phyloP scores from a whole-genome alignment of 176 grass and related monocot species.

The Chloris gayana region DNA sequence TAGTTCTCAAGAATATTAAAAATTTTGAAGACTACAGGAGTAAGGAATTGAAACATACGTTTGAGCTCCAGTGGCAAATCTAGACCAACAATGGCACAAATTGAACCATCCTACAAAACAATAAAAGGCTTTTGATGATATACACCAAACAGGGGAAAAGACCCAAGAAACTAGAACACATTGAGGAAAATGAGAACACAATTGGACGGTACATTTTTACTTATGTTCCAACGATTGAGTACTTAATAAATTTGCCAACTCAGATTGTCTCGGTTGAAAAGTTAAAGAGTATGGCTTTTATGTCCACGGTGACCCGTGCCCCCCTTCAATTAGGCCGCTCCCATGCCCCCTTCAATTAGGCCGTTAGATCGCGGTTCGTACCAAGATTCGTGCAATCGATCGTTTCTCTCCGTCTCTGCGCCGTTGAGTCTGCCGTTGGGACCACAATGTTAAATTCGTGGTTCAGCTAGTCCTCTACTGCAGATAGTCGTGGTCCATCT shows the following conservation, averaged over 20 bases:
- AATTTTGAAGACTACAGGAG: not conserved
- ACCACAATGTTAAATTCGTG: too few relatives aligned
- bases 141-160: not conserved
- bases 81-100: not conserved
- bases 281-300: too few relatives aligned
- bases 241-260: not conserved
- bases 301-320: too few relatives aligned
- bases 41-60: not conserved
- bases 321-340: too few relatives aligned
- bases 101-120: conserved; percentile 36
- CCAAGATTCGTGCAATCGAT: too few relatives aligned
- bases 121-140: not conserved
- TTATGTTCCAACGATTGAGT: not conserved
- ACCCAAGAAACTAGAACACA: not conserved
- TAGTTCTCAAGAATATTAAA: not conserved
- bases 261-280: not conserved
- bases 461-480: too few relatives aligned
- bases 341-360: too few relatives aligned
- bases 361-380: too few relatives aligned
- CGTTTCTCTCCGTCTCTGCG: too few relatives aligned
- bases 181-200: not conserved
- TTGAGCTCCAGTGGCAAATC: not conserved
- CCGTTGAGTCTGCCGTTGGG: too few relatives aligned
- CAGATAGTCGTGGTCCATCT: too few relatives aligned
- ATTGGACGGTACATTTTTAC: not conserved